Percentiles rank a stretch among this genome's conserved stretches.
These are phyloP conservation scores for Emericellopsis atlantica DNA, from an alignment of 2,329 filamentous ascomycete species.

Conservation along the genomic window DNA sequence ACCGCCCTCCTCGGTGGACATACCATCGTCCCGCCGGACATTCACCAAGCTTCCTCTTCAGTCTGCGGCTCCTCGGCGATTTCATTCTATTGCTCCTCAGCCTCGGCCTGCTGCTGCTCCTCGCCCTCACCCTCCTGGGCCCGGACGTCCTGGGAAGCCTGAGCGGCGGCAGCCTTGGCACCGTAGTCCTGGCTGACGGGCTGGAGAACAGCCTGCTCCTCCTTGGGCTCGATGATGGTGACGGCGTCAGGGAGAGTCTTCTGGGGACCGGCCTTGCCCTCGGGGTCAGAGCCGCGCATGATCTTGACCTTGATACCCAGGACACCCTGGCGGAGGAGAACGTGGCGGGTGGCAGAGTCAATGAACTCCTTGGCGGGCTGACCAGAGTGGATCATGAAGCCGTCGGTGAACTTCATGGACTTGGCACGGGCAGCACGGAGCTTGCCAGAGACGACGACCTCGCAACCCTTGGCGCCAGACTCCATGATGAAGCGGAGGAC, in stretches of 20 bases:
- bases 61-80: conserved; percentile 6
- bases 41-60: conserved; percentile 9
- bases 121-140: conserved; percentile 47
- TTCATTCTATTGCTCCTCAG: conserved; percentile 25
- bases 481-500: conserved; percentile 99
- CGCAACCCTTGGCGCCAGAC: conserved; percentile 97
- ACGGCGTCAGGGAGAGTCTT: conserved; percentile 97
- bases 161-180: conserved; percentile 63
- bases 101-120: conserved; percentile 30
- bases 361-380: conserved; percentile 99
- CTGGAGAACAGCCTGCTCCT: conserved; percentile 90
- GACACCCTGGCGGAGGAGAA: conserved; percentile 98
- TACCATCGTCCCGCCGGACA: conserved; percentile 7
- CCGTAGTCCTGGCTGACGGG: conserved; percentile 98
- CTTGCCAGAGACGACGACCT: conserved; percentile 99
- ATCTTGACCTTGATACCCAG: conserved; percentile 99
- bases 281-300: conserved; percentile 98
- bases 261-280: conserved; percentile 96
- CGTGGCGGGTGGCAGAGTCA: conserved; percentile 95
- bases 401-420: conserved; percentile 99
- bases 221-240: conserved; percentile 99
- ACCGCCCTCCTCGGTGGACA: conserved; percentile 8
- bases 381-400: conserved; percentile 99
- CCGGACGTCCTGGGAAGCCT: conserved; percentile 51
- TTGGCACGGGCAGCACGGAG: conserved; percentile 97